These are phyloP conservation scores for Macrolepiota dolichaula DNA, from an alignment of 768 basidiomycete genomes.

Conservation along the genomic window DNA sequence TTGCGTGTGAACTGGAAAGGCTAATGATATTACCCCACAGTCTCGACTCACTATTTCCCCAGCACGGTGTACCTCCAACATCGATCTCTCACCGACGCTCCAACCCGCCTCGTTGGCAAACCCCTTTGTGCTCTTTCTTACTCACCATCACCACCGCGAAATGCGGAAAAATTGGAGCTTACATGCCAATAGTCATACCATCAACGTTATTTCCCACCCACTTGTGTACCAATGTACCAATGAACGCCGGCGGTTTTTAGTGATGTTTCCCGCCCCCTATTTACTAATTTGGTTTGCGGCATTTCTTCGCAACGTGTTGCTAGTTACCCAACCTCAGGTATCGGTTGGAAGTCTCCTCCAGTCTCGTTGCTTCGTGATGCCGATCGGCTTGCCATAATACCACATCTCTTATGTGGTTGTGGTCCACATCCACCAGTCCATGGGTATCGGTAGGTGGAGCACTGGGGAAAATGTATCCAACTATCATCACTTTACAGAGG, in stretches of 20 bases:
- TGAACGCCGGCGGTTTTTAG: background rate
- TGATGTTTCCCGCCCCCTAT: background rate
- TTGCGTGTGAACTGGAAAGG: background rate
- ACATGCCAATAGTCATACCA: background rate
- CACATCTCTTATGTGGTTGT: background rate
- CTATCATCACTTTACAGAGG: background rate
- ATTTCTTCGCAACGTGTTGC: background rate
- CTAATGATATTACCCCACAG: background rate
- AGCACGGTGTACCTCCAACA: background rate
- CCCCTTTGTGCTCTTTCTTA: background rate
- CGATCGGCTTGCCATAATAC: too few species aligned
- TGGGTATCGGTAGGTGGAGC: background rate
- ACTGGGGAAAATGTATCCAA: background rate
- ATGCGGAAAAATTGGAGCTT: background rate
- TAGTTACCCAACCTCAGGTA: background rate
- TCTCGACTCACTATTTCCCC: background rate
- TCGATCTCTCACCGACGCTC: background rate
- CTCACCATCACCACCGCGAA: background rate
- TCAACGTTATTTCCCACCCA: background rate
- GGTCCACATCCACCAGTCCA: background rate
- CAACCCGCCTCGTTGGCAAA: background rate
- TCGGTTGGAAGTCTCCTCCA: background rate
- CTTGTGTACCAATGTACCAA: background rate
- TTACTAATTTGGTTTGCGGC: background rate
- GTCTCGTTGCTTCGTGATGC: background rate